A percentile compares a stretch with the other conserved stretches of the same genome.
Evolutionary conservation across 805 yeast genomes (phyloP).

Genomic region (Ogataea nitratoaversa): DNA sequence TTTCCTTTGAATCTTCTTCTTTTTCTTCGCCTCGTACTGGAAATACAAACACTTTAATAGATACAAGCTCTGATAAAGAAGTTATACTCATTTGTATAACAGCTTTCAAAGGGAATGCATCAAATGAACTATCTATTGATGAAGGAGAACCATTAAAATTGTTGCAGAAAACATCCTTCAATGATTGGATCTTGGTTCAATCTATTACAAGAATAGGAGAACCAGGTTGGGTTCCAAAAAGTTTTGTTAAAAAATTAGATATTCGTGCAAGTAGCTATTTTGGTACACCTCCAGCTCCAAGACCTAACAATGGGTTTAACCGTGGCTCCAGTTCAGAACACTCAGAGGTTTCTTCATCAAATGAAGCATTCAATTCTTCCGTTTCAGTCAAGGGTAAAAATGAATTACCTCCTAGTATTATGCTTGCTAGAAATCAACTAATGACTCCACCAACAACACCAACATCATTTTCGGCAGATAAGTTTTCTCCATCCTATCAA

Average conservation of each 20-base stretch:
- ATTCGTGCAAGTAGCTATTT: not conserved
- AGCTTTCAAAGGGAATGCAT: constrained; percentile 40
- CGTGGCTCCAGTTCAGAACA: no score
- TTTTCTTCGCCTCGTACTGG: not conserved
- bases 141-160: constrained; percentile 52
- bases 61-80: not conserved
- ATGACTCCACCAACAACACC: constrained; percentile 4
- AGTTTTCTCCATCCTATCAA: not conserved
- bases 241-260: constrained; percentile 27
- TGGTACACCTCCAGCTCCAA: not conserved
- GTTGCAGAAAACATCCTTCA: constrained; percentile 37
- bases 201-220: constrained; percentile 42
- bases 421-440: not conserved
- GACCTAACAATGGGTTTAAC: no score
- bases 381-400: not conserved
- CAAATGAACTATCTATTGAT: constrained; percentile 40
- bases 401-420: not conserved
- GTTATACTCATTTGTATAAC: constrained; percentile 42
- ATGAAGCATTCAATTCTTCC: not conserved
- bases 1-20: not conserved
- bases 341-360: not conserved
- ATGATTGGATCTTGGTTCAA: constrained; percentile 56
- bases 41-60: not conserved
- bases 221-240: constrained; percentile 51
- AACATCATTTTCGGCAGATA: not conserved